These are phyloP conservation scores for Fraxinus velutina DNA, from an alignment of 305 asterid species.

Conservation along the genomic window DNA sequence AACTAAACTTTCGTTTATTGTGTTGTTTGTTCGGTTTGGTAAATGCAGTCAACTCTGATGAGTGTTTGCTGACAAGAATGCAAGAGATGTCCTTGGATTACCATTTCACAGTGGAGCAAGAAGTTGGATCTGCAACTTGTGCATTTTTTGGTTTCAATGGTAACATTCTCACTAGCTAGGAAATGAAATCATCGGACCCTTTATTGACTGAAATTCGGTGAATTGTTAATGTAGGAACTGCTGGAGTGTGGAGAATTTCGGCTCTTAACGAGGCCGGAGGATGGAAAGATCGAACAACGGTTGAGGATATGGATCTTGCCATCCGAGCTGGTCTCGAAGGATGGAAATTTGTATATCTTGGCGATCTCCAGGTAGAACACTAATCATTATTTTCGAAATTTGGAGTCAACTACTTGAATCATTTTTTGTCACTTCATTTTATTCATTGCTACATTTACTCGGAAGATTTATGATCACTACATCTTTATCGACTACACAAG, in stretches of 20 bases:
- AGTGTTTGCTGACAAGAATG: background rate
- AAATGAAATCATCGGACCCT: background rate
- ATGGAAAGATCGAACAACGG: conserved; percentile 52
- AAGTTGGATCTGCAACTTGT: background rate
- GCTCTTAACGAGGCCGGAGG: conserved; percentile 25
- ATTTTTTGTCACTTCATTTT: background rate
- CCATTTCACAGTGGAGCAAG: background rate
- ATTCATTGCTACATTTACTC: background rate
- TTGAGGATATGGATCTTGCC: conserved; percentile 55
- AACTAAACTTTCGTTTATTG: background rate
- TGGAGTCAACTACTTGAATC: background rate
- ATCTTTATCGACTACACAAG: background rate
- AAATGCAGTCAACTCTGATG: background rate
- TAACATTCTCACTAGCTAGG: background rate
- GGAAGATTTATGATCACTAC: background rate
- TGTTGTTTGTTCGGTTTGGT: background rate
- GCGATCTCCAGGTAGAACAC: conserved; percentile 31
- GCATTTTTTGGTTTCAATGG: background rate
- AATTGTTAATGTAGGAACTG: background rate
- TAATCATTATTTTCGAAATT: background rate
- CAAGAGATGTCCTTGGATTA: background rate
- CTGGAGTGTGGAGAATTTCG: background rate
- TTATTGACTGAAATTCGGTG: background rate
- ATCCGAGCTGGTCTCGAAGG: conserved; percentile 50
- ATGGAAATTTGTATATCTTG: conserved; percentile 49